Base-by-base conservation (phyloP, 176 grass and related monocot genomes). In the Juncus inflexus region DNA sequence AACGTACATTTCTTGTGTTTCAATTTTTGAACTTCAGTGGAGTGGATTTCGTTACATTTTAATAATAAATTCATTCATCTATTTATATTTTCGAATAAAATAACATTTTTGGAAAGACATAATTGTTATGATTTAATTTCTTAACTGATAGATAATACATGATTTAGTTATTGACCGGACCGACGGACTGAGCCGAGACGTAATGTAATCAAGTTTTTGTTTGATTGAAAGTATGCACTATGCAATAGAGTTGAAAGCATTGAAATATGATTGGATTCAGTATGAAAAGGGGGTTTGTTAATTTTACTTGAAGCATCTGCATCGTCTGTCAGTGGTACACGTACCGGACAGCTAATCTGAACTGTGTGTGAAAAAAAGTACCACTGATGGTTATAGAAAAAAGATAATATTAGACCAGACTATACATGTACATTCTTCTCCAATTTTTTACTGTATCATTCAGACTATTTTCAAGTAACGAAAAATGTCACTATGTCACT, bases 231-330 rank as follows among this genome's bases (percentile, higher is more conserved):
- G 11, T 47, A 40, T 35, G 28, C 35, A 12, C 11, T 61, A 36
- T n/a, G n/a, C n/a, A n/a, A n/a, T n/a, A n/a, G n/a, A n/a, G n/a
- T n/a, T n/a, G n/a, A n/a, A n/a, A n/a, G n/a, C n/a, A n/a, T n/a
- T n/a, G n/a, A n/a, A n/a, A n/a, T n/a, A n/a, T 9, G 19, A 12
- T 35, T 14, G 11, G 15, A 2, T 51, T 13, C 13, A 60, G 49
- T 60, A 47, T 47, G 52, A 42, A 60, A 42, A 42, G 52, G 55
- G 54, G 4, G 56, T 58, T 38, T 9, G 60, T 50, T 15, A 61
- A 36, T 63, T 38, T 49, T 60, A 40, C 72, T 56, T 65, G 1
- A 75, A 52, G 72, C 72, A 75, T 54, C 61, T 75, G 72, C 72
- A 75, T 40, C 40, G 72, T 75, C 72, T 63, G 72, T 62, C 4